phyloP scores from a whole-genome alignment of 2,329 filamentous ascomycete species.

The Aspergillus uvarum region DNA sequence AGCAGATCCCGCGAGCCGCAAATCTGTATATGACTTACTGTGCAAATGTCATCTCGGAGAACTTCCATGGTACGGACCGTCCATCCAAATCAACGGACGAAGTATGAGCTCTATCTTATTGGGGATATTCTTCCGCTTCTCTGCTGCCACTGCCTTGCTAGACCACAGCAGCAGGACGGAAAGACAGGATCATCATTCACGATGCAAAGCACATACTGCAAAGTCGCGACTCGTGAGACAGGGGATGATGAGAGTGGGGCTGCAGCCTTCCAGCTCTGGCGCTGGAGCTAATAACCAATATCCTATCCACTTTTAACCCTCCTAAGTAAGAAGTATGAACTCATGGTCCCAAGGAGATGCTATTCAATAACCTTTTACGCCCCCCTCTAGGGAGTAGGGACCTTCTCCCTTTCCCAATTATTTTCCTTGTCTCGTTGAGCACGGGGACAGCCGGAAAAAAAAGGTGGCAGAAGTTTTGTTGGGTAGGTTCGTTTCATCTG shows the following conservation, averaged over 20 bases:
- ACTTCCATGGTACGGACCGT: not conserved
- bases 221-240: not conserved
- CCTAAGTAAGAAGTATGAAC: constrained; percentile 6
- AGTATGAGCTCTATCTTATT: not conserved
- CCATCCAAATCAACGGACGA: not conserved
- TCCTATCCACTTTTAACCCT: constrained; percentile 2
- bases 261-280: not conserved
- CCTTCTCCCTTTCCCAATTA: not conserved
- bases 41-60: not conserved
- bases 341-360: not conserved
- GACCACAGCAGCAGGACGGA: not conserved
- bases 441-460: not conserved
- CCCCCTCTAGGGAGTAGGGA: not conserved
- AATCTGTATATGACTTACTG: not conserved
- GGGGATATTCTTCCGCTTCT: not conserved
- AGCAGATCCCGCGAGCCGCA: not conserved
- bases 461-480: not conserved
- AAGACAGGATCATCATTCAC: not conserved
- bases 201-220: not conserved
- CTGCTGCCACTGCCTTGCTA: not conserved
- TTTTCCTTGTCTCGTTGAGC: not conserved
- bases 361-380: not conserved
- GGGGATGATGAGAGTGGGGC: constrained; percentile 7
- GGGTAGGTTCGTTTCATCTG: not conserved
- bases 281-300: not conserved